phyloP scores from a whole-genome alignment of 495 filamentous ascomycete genomes.

The Penicillium cataractarum region DNA sequence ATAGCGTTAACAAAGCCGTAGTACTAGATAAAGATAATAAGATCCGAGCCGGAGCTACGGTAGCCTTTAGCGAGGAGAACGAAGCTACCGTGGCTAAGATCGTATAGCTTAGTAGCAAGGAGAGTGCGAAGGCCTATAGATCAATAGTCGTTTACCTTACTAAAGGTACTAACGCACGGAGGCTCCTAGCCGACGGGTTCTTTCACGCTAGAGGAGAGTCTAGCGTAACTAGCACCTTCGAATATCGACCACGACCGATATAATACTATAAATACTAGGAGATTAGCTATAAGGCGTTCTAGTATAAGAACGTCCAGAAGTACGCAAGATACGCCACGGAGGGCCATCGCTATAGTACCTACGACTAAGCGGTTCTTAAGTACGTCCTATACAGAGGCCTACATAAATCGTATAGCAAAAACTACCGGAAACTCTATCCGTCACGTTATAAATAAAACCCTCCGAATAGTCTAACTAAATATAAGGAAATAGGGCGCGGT shows the following conservation, averaged over 20 bases:
- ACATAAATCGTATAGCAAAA: constrained; percentile 28
- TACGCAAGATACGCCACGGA: constrained; percentile 38
- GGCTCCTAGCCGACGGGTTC: too few species aligned
- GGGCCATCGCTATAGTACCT: constrained; percentile 30
- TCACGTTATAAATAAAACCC: constrained; percentile 30
- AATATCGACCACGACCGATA: too few species aligned
- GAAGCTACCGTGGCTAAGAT: too few species aligned
- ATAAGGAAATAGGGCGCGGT: constrained; percentile 33
- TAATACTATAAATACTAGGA: constrained; percentile 36
- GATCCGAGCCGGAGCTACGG: constrained; percentile 17
- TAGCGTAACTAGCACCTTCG: too few species aligned
- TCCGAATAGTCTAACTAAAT: constrained; percentile 35
- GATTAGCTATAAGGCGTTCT: constrained; percentile 17
- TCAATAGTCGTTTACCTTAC: too few species aligned
- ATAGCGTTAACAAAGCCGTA: constrained; percentile 33
- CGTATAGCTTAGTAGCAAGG: too few species aligned
- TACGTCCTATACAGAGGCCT: constrained; percentile 1
- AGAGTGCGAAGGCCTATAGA: too few species aligned
- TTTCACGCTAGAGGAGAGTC: too few species aligned
- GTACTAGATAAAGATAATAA: constrained; percentile 29
- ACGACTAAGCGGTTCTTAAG: neutral
- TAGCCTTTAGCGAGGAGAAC: constrained; percentile 27
- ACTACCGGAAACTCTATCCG: constrained; percentile 31
- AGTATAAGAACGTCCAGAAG: constrained; percentile 30
- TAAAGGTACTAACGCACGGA: too few species aligned